phyloP scores from a whole-genome alignment of 139 green algal genomes.

The Marvania coccoides region DNA sequence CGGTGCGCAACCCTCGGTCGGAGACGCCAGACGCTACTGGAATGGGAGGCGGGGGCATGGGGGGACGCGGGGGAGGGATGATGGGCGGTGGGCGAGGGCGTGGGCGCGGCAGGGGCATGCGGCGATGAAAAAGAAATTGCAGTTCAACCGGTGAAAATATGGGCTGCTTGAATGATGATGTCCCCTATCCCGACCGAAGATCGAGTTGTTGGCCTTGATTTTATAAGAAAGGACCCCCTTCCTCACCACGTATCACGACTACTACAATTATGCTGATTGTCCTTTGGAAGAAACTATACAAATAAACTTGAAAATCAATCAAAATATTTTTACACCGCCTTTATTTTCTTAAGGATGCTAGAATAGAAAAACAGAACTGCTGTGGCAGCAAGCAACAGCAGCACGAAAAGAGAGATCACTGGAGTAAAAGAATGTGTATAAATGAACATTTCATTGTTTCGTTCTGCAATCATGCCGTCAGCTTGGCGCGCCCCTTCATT shows the following conservation, averaged over 20 bases:
- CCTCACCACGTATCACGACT: no score
- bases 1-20: slow-evolving; percentile 82
- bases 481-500: slow-evolving; percentile 17
- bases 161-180: no score
- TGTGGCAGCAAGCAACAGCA: no score
- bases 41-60: not conserved
- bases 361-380: no score
- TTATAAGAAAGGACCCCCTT: not conserved
- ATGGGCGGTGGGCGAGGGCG: slow-evolving; percentile 25
- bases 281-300: not conserved
- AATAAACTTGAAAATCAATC: no score
- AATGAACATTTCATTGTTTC: not conserved
- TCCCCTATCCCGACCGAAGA: no score
- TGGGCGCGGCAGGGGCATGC: slow-evolving; percentile 42
- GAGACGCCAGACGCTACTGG: slow-evolving; percentile 27
- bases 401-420: no score
- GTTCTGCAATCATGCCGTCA: slow-evolving; percentile 13
- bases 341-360: no score
- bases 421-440: no score
- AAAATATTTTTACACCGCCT: no score
- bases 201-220: no score
- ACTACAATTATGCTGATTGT: no score
- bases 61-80: slow-evolving; percentile 13
- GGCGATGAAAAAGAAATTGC: slow-evolving; percentile 23
- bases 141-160: not conserved